These are phyloP conservation scores for Exophiala bonariae DNA, from an alignment of 2,329 filamentous ascomycete species.

Conservation along the genomic window DNA sequence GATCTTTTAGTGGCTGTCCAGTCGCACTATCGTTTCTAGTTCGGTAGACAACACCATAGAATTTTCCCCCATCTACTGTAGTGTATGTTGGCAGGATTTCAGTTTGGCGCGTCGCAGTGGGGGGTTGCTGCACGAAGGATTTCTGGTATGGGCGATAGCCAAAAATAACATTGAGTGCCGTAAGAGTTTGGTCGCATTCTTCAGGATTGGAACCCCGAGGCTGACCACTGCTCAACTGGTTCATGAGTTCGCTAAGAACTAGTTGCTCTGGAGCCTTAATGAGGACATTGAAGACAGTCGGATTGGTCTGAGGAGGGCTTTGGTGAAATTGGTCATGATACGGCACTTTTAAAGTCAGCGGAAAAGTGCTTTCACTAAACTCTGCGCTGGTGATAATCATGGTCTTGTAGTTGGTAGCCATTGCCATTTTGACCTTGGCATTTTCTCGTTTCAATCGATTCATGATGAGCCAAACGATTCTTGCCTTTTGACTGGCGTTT, in stretches of 20 bases:
- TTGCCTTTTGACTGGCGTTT: not conserved
- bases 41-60: slow-evolving; percentile 5
- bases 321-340: not conserved
- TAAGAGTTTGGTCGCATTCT: not conserved
- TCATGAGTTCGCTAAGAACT: not conserved
- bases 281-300: not conserved
- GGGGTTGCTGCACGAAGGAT: not conserved
- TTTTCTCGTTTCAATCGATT: not conserved
- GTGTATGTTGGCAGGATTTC: slow-evolving; percentile 2
- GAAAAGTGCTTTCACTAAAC: not conserved
- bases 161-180: not conserved
- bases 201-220: not conserved
- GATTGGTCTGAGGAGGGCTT: not conserved
- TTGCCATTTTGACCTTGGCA: not conserved
- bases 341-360: not conserved
- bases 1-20: not conserved
- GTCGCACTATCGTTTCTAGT: not conserved
- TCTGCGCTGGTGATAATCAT: not conserved
- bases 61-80: slow-evolving; percentile 7
- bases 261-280: not conserved
- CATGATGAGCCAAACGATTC: not conserved
- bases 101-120: not conserved
- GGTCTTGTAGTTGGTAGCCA: not conserved
- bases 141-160: slow-evolving; percentile 4
- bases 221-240: not conserved